These are phyloP conservation scores for Kodamaea sagamina DNA, from an alignment of 805 yeast genomes.

Conservation along the genomic window DNA sequence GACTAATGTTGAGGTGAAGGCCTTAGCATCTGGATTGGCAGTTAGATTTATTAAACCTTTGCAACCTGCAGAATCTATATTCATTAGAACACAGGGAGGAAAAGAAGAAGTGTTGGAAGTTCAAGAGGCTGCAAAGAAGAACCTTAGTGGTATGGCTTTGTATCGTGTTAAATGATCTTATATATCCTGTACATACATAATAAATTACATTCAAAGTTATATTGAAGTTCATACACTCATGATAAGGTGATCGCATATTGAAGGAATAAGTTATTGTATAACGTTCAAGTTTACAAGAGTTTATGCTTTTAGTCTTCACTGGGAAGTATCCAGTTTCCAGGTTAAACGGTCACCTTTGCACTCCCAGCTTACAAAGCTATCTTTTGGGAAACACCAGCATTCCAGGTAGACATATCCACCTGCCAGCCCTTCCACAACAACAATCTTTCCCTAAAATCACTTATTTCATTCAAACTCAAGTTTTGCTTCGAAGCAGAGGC, in stretches of 20 bases:
- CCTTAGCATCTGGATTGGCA: conserved; percentile 72
- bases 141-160: conserved; percentile 73
- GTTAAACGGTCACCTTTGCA: too few relatives aligned
- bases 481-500: conserved; percentile 30
- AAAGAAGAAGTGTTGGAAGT: conserved; percentile 62
- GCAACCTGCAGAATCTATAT: conserved; percentile 86
- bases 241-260: too few relatives aligned
- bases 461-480: conserved; percentile 31
- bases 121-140: conserved; percentile 80
- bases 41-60: conserved; percentile 77
- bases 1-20: conserved; percentile 61
- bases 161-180: conserved; percentile 62
- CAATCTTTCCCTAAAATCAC: conserved; percentile 58
- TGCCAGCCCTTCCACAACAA: conserved; percentile 83
- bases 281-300: too few relatives aligned
- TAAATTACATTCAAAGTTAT: not conserved
- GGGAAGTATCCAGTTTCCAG: too few relatives aligned
- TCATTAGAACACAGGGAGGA: conserved; percentile 54
- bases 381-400: conserved; percentile 53
- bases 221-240: too few relatives aligned
- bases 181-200: conserved; percentile 7
- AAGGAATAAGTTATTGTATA: too few relatives aligned
- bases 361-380: conserved; percentile 31
- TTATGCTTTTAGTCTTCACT: too few relatives aligned
- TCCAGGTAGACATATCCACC: conserved; percentile 84